Evolutionary conservation across 371 early-diverging fungal genomes (phyloP).

Genomic region (Mucor piriformis): DNA sequence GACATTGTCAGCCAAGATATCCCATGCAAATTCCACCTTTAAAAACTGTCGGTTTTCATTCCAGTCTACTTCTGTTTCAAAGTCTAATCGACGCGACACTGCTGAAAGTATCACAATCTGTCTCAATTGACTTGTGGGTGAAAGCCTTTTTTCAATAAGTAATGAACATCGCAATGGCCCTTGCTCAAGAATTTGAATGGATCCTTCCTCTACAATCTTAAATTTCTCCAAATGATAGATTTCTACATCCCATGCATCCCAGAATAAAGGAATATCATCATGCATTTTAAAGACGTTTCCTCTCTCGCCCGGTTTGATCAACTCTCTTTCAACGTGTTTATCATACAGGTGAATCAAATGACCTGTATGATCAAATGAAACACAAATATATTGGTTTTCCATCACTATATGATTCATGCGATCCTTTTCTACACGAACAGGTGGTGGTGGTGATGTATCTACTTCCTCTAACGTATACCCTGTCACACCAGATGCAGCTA

Average conservation of each 20-base stretch:
- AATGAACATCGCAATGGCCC: conserved; percentile 86
- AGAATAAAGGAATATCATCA: conserved; percentile 70
- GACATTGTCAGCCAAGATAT: conserved; percentile 76
- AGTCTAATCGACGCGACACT: conserved; percentile 77
- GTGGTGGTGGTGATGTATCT: conserved; percentile 18
- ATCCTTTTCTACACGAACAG: conserved; percentile 43
- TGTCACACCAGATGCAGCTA: conserved; percentile 14
- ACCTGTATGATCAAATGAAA: conserved; percentile 71
- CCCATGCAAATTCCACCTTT: conserved; percentile 90
- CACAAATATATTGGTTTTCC: conserved; percentile 71
- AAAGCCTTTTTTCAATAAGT: conserved; percentile 62
- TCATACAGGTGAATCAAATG: conserved; percentile 71
- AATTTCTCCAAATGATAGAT: conserved; percentile 89
- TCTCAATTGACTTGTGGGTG: conserved; percentile 59
- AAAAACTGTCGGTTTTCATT: conserved; percentile 86
- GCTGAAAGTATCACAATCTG: conserved; percentile 78
- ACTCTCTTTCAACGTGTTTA: conserved; percentile 67
- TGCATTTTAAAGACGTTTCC: conserved; percentile 81
- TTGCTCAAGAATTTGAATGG: conserved; percentile 62
- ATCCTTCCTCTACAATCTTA: conserved; percentile 47
- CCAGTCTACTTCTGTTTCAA: conserved; percentile 90
- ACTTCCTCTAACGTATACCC: background rate
- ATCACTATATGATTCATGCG: conserved; percentile 53
- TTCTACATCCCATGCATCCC: conserved; percentile 72
- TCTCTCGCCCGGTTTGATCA: conserved; percentile 63